Evolutionary conservation across 768 basidiomycete genomes (phyloP).

Genomic region (Solioccasus polychromus): DNA sequence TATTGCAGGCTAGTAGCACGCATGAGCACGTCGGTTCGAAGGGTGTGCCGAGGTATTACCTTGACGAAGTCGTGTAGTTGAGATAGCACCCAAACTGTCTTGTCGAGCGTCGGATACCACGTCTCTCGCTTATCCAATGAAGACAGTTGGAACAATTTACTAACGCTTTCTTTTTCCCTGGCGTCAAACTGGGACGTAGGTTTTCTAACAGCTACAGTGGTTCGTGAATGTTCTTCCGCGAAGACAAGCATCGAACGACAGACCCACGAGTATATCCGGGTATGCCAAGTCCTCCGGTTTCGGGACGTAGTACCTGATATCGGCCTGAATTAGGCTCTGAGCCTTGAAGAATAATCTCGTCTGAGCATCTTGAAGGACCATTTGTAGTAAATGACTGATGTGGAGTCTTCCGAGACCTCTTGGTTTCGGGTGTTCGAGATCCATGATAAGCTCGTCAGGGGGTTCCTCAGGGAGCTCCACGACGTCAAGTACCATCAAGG

Average conservation of each 20-base stretch:
- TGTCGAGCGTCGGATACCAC: slow-evolving; percentile 90
- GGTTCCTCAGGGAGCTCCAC: slow-evolving; percentile 35
- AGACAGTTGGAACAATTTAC: slow-evolving; percentile 67
- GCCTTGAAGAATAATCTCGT: slow-evolving; percentile 95
- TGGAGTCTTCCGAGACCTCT: slow-evolving; percentile 61
- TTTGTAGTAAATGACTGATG: slow-evolving; percentile 76
- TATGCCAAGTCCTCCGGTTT: slow-evolving; percentile 81
- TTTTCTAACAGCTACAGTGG: slow-evolving; percentile 43
- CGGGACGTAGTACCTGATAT: slow-evolving; percentile 80
- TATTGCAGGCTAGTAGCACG: slow-evolving; percentile 70
- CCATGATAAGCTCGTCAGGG: slow-evolving; percentile 34
- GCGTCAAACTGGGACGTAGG: slow-evolving; percentile 43
- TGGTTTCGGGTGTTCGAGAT: slow-evolving; percentile 36
- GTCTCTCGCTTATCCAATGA: slow-evolving; percentile 73
- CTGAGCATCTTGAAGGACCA: slow-evolving; percentile 95
- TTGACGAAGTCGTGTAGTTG: slow-evolving; percentile 92
- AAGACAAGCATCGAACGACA: slow-evolving; percentile 22
- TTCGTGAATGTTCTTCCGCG: slow-evolving; percentile 5
- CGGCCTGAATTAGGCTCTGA: slow-evolving; percentile 84
- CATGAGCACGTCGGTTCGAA: not conserved
- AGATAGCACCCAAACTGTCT: slow-evolving; percentile 88
- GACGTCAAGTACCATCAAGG: slow-evolving; percentile 91
- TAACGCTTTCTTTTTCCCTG: slow-evolving; percentile 67
- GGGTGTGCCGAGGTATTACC: slow-evolving; percentile 40
- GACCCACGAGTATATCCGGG: slow-evolving; percentile 77